Evolutionary conservation across 495 filamentous ascomycete genomes (phyloP), one percentile per base, ranked within the genome.

Genomic region (Penicillium riverlandense): DNA sequence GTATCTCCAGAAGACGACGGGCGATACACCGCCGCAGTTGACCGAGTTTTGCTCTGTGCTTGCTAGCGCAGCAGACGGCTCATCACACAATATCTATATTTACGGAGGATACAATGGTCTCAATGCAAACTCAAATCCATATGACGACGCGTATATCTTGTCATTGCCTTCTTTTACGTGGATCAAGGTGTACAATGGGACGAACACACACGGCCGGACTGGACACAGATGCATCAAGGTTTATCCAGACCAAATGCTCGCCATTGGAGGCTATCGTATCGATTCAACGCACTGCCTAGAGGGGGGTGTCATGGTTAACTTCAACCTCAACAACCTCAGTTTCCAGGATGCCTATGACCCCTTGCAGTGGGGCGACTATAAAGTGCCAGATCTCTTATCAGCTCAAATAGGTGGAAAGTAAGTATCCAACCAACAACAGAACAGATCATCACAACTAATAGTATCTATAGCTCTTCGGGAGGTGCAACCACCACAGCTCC

Each of bases 121-220:
- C 11, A 36, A 69, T 9, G 29, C 50, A 1, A 40, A 49, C 2
- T 29, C 54, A 9, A 46, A 49, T 9, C 74, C 69, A 33, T 77
- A 62, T 9, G 83, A 86, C 49, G 80, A 86, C 40, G 80, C 90
- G 11, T 89, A 83, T 60, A 75, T 89, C 10, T 56, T 91, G 22
- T 86, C 85, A 0, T 57, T 90, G 11, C 86, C 87, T 1, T 79
- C 84, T 0, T 90, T 91, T 59, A 78, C 65, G n/a, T 91, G 86
- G 86, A 77, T 77, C 31, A 76, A 78, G 50, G 70, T 82, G 10
- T 70, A 74, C 29, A 59, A 57, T 0, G 77, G 82, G 4, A 64
- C 44, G 0, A 35, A 38, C 4, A 50, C 38, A 9, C 77, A 78
- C 43, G 79, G 63, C 9, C 77, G 85, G 30, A 77, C 69, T 13